These are phyloP conservation scores for Castanea sativa DNA, from an alignment of 306 rosid genomes.

Conservation along the genomic window DNA sequence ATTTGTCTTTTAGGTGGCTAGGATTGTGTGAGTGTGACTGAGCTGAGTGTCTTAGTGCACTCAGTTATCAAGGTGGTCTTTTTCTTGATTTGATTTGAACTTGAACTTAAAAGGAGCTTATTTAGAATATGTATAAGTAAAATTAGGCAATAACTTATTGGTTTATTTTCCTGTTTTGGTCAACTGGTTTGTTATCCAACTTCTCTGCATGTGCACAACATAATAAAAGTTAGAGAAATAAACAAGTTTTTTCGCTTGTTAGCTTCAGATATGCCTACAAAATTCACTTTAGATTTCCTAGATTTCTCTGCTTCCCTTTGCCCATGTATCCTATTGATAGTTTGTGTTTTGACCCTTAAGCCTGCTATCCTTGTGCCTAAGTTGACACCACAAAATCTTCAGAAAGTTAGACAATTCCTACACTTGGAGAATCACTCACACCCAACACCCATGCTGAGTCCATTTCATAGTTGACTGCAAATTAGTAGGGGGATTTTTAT, in stretches of 20 bases:
- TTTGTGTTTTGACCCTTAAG: not conserved
- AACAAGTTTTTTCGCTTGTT: not conserved
- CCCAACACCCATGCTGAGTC: not conserved
- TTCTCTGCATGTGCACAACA: not conserved
- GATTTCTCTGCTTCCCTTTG: not conserved
- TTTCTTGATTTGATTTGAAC: not conserved
- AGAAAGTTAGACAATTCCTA: not conserved
- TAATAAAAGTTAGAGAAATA: not conserved
- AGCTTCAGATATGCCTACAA: not conserved
- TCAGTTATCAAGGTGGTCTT: not conserved
- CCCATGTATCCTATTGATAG: not conserved
- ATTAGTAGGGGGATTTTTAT: slow-evolving; percentile 1
- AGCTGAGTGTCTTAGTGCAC: not conserved
- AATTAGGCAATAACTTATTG: not conserved
- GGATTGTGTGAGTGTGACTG: not conserved
- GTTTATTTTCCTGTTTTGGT: not conserved
- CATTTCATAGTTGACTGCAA: not conserved
- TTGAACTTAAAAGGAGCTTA: not conserved
- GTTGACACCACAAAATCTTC: not conserved
- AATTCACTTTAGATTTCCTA: not conserved
- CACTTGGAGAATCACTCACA: not conserved
- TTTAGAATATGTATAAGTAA: not conserved
- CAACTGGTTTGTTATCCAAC: not conserved
- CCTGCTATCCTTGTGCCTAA: not conserved
- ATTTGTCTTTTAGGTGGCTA: not conserved